Percentiles rank a stretch among this genome's conserved stretches.
These are phyloP conservation scores for Tuber umbilicatum DNA, from an alignment of 495 filamentous ascomycete genomes.

Conservation along the genomic window DNA sequence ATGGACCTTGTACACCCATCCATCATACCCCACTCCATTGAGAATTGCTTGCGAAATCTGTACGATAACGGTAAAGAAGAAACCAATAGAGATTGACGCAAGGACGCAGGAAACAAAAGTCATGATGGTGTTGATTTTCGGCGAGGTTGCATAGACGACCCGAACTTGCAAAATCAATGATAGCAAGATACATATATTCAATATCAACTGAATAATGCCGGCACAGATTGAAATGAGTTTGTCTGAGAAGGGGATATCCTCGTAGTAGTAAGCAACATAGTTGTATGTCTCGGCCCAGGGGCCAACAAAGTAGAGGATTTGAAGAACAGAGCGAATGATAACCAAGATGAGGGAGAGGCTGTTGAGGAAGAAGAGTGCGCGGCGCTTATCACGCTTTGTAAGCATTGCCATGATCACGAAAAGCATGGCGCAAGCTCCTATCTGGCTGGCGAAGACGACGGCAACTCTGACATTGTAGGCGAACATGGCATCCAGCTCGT, in stretches of 20 bases:
- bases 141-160: conserved; percentile 53
- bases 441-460: conserved; percentile 66
- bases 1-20: conserved; percentile 50
- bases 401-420: conserved; percentile 59
- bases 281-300: conserved; percentile 53
- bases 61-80: conserved; percentile 56
- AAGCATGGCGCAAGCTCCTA: conserved; percentile 66
- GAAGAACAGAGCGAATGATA: conserved; percentile 55
- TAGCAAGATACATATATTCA: conserved; percentile 55
- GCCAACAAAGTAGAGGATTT: conserved; percentile 54
- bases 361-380: conserved; percentile 62
- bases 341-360: conserved; percentile 53
- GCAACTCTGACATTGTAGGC: conserved; percentile 49
- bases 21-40: conserved; percentile 22
- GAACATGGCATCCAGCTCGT: conserved; percentile 48
- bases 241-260: conserved; percentile 45
- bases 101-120: conserved; percentile 50
- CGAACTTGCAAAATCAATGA: conserved; percentile 70
- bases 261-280: conserved; percentile 52
- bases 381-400: conserved; percentile 57
- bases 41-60: conserved; percentile 53
- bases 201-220: conserved; percentile 52
- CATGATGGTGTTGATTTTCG: conserved; percentile 45
- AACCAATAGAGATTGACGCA: conserved; percentile 53
- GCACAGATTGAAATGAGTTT: conserved; percentile 51